Percentiles rank a stretch among this genome's conserved stretches.
Conservation (phyloP, 208 protist species). For the Blechomonas ayalai region DNA sequence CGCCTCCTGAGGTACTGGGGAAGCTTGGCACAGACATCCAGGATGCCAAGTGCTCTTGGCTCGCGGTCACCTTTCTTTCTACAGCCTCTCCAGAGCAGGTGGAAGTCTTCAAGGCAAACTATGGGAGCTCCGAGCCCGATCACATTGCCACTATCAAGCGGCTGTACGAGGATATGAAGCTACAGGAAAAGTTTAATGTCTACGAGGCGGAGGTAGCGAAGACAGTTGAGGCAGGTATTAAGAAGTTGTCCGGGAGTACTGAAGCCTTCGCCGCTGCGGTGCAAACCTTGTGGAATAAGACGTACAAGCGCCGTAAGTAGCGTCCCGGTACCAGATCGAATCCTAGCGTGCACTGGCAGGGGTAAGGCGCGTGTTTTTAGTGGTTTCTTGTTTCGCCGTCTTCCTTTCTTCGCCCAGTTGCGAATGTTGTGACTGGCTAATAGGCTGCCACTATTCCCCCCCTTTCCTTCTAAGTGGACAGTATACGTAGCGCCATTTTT, state of each 20-base stretch:
- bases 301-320: constrained; percentile 86
- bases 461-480: too few relatives aligned
- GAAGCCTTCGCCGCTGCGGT: constrained; percentile 56
- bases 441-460: too few relatives aligned
- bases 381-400: too few relatives aligned
- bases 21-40: constrained; percentile 98
- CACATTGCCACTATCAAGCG: constrained; percentile 87
- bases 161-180: constrained; percentile 71
- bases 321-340: too few relatives aligned
- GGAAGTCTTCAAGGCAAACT: constrained; percentile 84
- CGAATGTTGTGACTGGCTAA: too few relatives aligned
- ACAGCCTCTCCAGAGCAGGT: constrained; percentile 47
- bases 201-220: constrained; percentile 73
- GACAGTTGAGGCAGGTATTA: constrained; percentile 48
- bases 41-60: constrained; percentile 97
- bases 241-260: constrained; percentile 18
- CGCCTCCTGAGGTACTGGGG: constrained; percentile 91
- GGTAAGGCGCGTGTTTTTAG: too few relatives aligned
- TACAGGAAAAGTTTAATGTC: constrained; percentile 60
- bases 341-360: too few relatives aligned
- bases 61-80: constrained; percentile 86
- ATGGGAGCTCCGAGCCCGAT: constrained; percentile 62
- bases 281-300: constrained; percentile 73
- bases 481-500: too few relatives aligned
- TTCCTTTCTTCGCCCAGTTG: too few relatives aligned